Evolutionary conservation across 2,329 filamentous ascomycete genomes (phyloP), one percentile per base, ranked within the genome.

Genomic region (Epichloe brachyelytri): DNA sequence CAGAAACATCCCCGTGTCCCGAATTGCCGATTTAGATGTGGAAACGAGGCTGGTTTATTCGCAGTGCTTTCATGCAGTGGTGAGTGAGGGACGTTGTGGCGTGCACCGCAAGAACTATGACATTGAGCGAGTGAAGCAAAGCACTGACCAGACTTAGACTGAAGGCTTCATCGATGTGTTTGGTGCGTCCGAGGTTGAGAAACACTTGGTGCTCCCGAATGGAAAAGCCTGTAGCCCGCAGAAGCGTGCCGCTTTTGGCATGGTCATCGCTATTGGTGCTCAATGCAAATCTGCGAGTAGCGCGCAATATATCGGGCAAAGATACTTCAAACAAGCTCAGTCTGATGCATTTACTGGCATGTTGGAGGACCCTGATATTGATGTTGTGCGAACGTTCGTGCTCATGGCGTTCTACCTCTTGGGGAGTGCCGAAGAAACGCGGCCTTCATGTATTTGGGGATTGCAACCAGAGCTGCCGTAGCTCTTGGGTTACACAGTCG

Each of bases 401-500:
- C 65, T 80, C 15, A 76, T 81, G 72, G 71, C 77, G 0, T 79
- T 79, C 54, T 81, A 79, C 55, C 76, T 80, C 70, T 68, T 79
- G 3, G 77, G 76, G 76, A 75, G 5, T 81, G 78, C 50, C 75
- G 76, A 34, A 68, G 78, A 8, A 81, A 81, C 51, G 71, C 79
- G 0, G 78, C 79, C 0, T 83, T 80, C 49, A 80, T 83, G 75
- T 83, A 82, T 51, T 61, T 83, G 2, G 78, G 79, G 0, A 73
- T 82, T 10, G 79, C 79, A 1, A 69, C 75, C 0, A 72, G 76
- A 51, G 75, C 78, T 0, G 78, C 79, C 0, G 73, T 75, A 2
- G 76, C 78, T 0, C 58, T 83, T 0, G 80, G 79, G 0, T 57
- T 82, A 6, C 77, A 82, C 48, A 63, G 64, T 60, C 49, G 60